Evolutionary conservation across 2,329 filamentous ascomycete species (phyloP).

Genomic region (Colletotrichum gigasporum): DNA sequence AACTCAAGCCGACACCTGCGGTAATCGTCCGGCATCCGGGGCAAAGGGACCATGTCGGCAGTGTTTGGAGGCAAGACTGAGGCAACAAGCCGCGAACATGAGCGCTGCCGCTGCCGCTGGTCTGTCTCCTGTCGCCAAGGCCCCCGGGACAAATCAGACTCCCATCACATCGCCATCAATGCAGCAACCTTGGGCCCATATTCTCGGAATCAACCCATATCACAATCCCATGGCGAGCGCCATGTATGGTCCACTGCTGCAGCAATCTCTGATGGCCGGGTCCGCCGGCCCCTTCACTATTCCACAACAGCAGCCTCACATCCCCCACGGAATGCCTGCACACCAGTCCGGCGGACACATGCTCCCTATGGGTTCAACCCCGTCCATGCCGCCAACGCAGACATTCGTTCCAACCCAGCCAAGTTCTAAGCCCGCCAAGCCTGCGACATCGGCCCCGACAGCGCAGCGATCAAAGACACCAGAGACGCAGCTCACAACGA

Average conservation of each 20-base stretch:
- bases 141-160: not conserved
- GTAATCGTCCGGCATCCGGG: not conserved
- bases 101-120: not conserved
- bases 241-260: slow-evolving; percentile 23
- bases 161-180: slow-evolving; percentile 1
- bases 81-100: slow-evolving; percentile 25
- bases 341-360: not conserved
- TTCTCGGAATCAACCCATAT: slow-evolving; percentile 25
- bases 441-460: not conserved
- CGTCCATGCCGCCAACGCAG: not conserved
- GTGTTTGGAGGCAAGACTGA: slow-evolving; percentile 26
- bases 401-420: not conserved
- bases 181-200: slow-evolving; percentile 17
- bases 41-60: slow-evolving; percentile 26
- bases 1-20: not conserved
- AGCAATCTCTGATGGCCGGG: slow-evolving; percentile 15
- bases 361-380: not conserved
- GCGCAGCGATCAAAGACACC: not conserved
- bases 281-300: slow-evolving; percentile 8
- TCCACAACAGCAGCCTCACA: slow-evolving; percentile 7
- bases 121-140: not conserved
- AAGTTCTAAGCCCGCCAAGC: not conserved
- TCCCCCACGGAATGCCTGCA: not conserved
- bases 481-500: slow-evolving; percentile 42
- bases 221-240: slow-evolving; percentile 19